phyloP scores from a whole-genome alignment of 805 yeast species.

The Myxozyma mucilagina region DNA sequence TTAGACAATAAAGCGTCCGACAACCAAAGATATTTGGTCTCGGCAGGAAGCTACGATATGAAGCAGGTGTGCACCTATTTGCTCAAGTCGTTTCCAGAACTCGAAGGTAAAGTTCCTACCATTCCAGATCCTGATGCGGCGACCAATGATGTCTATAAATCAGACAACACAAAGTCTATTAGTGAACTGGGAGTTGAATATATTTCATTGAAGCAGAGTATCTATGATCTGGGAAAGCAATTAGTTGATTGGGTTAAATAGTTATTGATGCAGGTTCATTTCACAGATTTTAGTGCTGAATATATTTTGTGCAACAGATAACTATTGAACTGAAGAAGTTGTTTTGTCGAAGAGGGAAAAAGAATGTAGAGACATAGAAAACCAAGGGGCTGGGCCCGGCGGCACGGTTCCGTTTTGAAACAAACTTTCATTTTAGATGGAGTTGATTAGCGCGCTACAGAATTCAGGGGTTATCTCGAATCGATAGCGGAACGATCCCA shows the following conservation, averaged over 20 bases:
- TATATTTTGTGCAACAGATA: background rate
- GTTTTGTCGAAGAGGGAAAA: background rate
- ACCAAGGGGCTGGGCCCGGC: background rate
- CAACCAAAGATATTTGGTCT: slow-evolving; percentile 36
- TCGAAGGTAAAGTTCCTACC: slow-evolving; percentile 9
- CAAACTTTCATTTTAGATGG: too few relatives aligned
- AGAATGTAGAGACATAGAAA: background rate
- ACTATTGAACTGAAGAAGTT: background rate
- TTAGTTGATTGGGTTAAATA: slow-evolving; percentile 17
- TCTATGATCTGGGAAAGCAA: slow-evolving; percentile 24
- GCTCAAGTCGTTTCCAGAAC: slow-evolving; percentile 25
- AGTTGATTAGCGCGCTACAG: too few relatives aligned
- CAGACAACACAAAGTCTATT: slow-evolving; percentile 28
- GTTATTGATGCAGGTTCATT: too few relatives aligned
- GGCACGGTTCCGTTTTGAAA: too few relatives aligned
- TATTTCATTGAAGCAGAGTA: slow-evolving; percentile 31
- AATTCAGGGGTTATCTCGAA: too few relatives aligned
- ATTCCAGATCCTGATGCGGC: slow-evolving; percentile 4
- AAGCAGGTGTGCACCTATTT: slow-evolving; percentile 11
- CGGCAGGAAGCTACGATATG: slow-evolving; percentile 29
- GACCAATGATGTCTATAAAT: background rate
- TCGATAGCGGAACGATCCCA: too few relatives aligned
- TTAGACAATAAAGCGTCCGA: slow-evolving; percentile 39
- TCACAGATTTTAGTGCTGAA: background rate
- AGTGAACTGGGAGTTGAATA: slow-evolving; percentile 35